Evolutionary conservation across 192 early-diverging fungal genomes (phyloP).

Genomic region (Bifiguratus adelaidae): DNA sequence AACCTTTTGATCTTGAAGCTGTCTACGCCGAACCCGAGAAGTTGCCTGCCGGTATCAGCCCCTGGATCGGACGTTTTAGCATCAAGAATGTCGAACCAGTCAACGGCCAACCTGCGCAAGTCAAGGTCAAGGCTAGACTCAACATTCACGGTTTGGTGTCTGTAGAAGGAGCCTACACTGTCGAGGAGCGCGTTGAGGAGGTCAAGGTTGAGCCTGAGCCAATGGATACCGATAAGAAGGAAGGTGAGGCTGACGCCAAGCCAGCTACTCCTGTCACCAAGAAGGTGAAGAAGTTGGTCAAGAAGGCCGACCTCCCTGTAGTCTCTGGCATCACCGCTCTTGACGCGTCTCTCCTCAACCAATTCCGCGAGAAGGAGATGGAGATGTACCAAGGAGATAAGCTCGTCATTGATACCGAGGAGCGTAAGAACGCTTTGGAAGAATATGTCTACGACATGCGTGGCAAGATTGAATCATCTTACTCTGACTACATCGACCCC

Average conservation of each 20-base stretch:
- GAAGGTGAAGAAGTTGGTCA: slow-evolving; percentile 89
- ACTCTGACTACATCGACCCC: slow-evolving; percentile 65
- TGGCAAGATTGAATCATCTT: slow-evolving; percentile 62
- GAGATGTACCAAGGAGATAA: slow-evolving; percentile 78
- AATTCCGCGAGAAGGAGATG: slow-evolving; percentile 70
- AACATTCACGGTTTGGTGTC: slow-evolving; percentile 75
- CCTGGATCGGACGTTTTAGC: slow-evolving; percentile 77
- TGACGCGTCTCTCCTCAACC: slow-evolving; percentile 38
- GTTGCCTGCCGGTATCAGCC: slow-evolving; percentile 67
- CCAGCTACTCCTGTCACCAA: slow-evolving; percentile 33
- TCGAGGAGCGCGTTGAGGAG: slow-evolving; percentile 78
- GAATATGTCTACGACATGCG: slow-evolving; percentile 98
- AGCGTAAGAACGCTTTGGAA: slow-evolving; percentile 90
- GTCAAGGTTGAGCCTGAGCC: slow-evolving; percentile 21
- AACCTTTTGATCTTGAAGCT: slow-evolving; percentile 77
- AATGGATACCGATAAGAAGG: slow-evolving; percentile 31
- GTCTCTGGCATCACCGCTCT: slow-evolving; percentile 49
- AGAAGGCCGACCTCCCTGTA: slow-evolving; percentile 77
- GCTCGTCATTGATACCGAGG: slow-evolving; percentile 88
- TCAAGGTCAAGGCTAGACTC: slow-evolving; percentile 89
- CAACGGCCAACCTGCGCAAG: slow-evolving; percentile 58
- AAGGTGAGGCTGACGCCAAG: slow-evolving; percentile 30
- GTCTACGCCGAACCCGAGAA: slow-evolving; percentile 57
- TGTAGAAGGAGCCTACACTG: slow-evolving; percentile 77
- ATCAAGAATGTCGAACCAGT: slow-evolving; percentile 70